Percentiles rank a stretch among this genome's conserved stretches.
Evolutionary conservation across 192 early-diverging fungal genomes (phyloP).

Genomic region (Backusella parvicylindrica): DNA sequence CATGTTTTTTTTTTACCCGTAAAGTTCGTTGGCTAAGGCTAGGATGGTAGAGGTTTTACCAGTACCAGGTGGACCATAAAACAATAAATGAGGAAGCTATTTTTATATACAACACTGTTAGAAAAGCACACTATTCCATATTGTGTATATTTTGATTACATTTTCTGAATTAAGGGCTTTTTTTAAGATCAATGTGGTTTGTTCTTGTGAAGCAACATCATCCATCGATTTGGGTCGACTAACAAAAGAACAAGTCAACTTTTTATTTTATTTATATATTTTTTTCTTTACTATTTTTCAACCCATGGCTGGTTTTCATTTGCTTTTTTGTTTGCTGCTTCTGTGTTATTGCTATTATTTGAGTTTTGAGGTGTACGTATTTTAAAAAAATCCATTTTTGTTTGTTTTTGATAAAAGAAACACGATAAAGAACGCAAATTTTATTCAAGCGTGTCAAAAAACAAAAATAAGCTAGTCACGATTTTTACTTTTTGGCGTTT

Average conservation of each 20-base stretch:
- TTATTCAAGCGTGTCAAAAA: not conserved
- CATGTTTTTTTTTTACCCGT: conserved; percentile 49
- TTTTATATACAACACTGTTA: too few species aligned
- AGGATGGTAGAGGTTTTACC: conserved; percentile 97
- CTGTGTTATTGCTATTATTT: not conserved
- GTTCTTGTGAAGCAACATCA: conserved; percentile 88
- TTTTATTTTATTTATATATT: not conserved
- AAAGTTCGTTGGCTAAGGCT: conserved; percentile 82
- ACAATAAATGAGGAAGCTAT: conserved; percentile 93
- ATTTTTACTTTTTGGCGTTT: too few species aligned
- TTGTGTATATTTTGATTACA: conserved; percentile 35
- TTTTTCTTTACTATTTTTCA: conserved; percentile 14
- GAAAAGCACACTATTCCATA: too few species aligned
- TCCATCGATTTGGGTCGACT: conserved; percentile 84
- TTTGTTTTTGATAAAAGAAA: not conserved
- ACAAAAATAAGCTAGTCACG: too few species aligned
- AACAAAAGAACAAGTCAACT: not conserved
- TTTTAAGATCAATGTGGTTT: conserved; percentile 79
- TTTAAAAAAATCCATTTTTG: conserved; percentile 2
- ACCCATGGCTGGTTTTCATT: conserved; percentile 10
- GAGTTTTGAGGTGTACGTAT: not conserved
- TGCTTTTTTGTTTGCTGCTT: not conserved
- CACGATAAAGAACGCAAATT: not conserved
- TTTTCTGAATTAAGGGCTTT: conserved; percentile 87
- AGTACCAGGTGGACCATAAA: conserved; percentile 97